Base-by-base conservation (phyloP, 1,284 basidiomycete species). In the Boletellus sp. region DNA sequence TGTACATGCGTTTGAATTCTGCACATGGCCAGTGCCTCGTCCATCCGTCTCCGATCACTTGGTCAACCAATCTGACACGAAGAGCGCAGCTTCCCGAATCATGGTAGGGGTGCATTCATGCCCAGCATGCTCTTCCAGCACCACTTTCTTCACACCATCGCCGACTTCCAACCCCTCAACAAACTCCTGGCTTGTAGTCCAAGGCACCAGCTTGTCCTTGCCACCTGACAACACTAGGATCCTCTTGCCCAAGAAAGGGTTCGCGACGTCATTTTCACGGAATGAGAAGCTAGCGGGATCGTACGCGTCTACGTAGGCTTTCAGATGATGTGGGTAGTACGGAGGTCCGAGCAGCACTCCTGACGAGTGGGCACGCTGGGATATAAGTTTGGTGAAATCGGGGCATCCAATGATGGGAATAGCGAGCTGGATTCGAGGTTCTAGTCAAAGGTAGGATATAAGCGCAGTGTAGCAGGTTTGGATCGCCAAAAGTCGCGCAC, bases 351-450 rank as follows among this genome's bases (percentile, higher is more conserved):
- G 71, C 0, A 73, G 58, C 8, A 89, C 57, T 1, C 69, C 70
- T 47, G 57, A 70, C 53, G 59, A 66, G 52, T 67, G 58, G 3
- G 90, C 88, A 22, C 90, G 82, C 16, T 75, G 72, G 13, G 73
- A 68, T 58, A 92, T 81, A 1, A 89, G 75, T 30, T 74, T 72
- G 26, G 78, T 65, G 60, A 83, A 90, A 70, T 92, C 86, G 0
- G 92, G 90, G 55, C 89, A 91, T 32, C 90, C 91, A 28, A 86
- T 82, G 62, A 88, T 83, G 0, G 91, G 86, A 26, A 93, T 83
- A 1, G 85, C 90, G 44, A 90, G 73, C 37, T 67, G 76, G 51
- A 94, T 71, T 22, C 87, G 76, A 10, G 85, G 78, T 55, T 93
- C 91, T 86, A 45, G 16, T n/a, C 13, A 42, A 37, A 26, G 15